Conservation (phyloP, 176 grass and related monocot species). For the Zoysia japonica region DNA sequence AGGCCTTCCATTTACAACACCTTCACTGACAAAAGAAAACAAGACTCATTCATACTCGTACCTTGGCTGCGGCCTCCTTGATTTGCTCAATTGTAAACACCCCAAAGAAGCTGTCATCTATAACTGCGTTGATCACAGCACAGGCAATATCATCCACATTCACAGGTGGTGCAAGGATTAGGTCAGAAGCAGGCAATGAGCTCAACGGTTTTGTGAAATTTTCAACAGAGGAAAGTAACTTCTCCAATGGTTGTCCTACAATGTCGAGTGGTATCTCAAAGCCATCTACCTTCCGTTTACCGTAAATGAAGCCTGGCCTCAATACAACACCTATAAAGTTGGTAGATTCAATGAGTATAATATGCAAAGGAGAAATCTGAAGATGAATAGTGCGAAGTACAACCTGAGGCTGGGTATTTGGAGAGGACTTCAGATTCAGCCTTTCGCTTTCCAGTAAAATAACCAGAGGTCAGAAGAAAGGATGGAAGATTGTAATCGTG, state of each 20-base stretch:
- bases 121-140: constrained; percentile 63
- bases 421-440: constrained; percentile 96
- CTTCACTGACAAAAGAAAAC: background rate
- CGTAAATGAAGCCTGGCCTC: constrained; percentile 75
- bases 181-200: constrained; percentile 78
- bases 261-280: constrained; percentile 79
- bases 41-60: constrained; percentile 38
- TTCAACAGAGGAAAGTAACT: constrained; percentile 59
- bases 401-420: constrained; percentile 91
- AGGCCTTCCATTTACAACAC: background rate
- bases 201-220: constrained; percentile 80
- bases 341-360: background rate
- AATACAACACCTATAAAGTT: background rate
- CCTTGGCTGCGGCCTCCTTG: constrained; percentile 74
- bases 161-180: constrained; percentile 70
- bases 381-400: background rate
- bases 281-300: constrained; percentile 84
- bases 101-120: constrained; percentile 78
- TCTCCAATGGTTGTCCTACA: constrained; percentile 76
- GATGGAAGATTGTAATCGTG: constrained; percentile 95
- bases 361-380: background rate
- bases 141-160: constrained; percentile 94
- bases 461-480: constrained; percentile 76
- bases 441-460: constrained; percentile 91
- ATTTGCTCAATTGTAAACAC: constrained; percentile 92